Evolutionary conservation across 2,329 filamentous ascomycete species (phyloP), one percentile per base, ranked within the genome.

Genomic region (Teratosphaeriaceae sp.): DNA sequence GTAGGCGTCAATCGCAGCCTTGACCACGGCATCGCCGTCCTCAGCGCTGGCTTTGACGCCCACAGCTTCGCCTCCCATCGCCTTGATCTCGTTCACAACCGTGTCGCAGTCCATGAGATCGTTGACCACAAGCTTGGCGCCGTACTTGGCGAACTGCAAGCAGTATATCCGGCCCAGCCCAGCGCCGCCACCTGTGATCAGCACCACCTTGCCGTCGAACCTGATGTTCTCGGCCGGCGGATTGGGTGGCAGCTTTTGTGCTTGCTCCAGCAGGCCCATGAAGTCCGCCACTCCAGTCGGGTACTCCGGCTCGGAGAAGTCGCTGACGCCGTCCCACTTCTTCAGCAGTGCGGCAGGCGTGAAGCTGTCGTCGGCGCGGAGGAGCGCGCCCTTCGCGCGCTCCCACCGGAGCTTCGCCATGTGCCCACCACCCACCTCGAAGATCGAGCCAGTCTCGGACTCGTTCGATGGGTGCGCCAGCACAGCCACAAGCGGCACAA

Each of bases 381-480:
- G 79, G 29, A 97, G 76, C 49, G 87, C 84, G 68, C 92, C 92
- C 65, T 80, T 83, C 43, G 92, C 82, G 51, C 92, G 84, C 76
- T 98, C 87, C 92, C 92, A 98, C 60, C 92, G 80, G 46, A 95
- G 70, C 76, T 97, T 97, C 55, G 90, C 86, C 45, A 94, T 72
- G 69, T 94, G 88, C 44, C 90, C 92, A 62, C 86, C 92, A 47
- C 92, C 92, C 52, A 85, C 86, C 71, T 97, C 92, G 66, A 89
- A 97, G 65, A 97, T 95, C 48, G 80, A 75, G 50, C 92, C 92
- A 36, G 78, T 90, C 74, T 97, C 90, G 37, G 70, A 67, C 6
- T 77, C 83, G 73, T 92, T 94, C 59, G 79, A 86, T 61, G 85
- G 81, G 76, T 97, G 89, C 33, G 85, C 85, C 39, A 98, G 75